Evolutionary conservation across 2,329 filamentous ascomycete species (phyloP).

Genomic region (Colletotrichum shisoi): DNA sequence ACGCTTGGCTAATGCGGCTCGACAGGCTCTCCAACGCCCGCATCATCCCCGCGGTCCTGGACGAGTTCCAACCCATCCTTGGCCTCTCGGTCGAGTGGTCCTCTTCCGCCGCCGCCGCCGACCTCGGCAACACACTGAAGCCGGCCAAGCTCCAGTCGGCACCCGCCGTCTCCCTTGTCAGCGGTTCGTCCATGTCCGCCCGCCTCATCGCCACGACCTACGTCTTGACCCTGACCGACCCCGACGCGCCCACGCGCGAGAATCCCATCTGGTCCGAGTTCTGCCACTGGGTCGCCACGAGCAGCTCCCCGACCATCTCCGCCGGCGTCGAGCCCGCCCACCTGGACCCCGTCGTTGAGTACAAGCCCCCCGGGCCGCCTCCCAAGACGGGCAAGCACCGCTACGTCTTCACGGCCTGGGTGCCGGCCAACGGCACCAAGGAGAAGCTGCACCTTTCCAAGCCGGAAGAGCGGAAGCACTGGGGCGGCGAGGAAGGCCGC

Average conservation of each 20-base stretch:
- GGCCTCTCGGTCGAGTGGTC: constrained; percentile 37
- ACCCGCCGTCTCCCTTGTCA: constrained; percentile 30
- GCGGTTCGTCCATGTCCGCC: constrained; percentile 35
- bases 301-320: constrained; percentile 42
- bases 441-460: constrained; percentile 48
- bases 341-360: constrained; percentile 51
- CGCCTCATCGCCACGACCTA: constrained; percentile 43
- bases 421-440: constrained; percentile 51
- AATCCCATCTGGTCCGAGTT: constrained; percentile 56
- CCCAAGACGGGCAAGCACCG: constrained; percentile 54
- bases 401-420: constrained; percentile 54
- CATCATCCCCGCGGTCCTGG: constrained; percentile 39
- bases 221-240: constrained; percentile 52
- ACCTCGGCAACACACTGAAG: constrained; percentile 38
- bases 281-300: constrained; percentile 56
- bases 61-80: constrained; percentile 39
- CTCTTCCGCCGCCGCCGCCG: constrained; percentile 21
- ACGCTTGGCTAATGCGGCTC: constrained; percentile 6
- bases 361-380: constrained; percentile 54
- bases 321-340: constrained; percentile 39
- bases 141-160: constrained; percentile 34
- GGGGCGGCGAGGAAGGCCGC: constrained; percentile 50
- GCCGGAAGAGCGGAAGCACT: constrained; percentile 51
- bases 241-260: constrained; percentile 54
- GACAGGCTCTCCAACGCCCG: constrained; percentile 33